Evolutionary conservation across 75 land plant genomes (phyloP).

Genomic region (Sequoia sempervirens): DNA sequence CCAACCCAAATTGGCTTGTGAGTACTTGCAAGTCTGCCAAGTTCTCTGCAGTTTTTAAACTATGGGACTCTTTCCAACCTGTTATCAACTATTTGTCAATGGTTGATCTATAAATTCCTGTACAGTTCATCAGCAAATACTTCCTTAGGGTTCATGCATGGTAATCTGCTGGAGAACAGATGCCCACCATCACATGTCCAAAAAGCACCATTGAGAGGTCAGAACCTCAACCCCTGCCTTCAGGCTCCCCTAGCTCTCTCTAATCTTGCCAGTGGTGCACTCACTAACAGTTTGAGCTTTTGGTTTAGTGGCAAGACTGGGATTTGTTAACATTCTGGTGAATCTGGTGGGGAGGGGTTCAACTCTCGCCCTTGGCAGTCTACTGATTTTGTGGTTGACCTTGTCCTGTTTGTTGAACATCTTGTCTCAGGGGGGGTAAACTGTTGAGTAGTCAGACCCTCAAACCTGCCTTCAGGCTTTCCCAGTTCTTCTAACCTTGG

Average conservation of each 20-base stretch:
- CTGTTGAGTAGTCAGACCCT: background rate
- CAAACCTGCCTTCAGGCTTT: background rate
- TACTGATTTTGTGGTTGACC: background rate
- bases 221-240: too few relatives aligned
- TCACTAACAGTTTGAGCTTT: too few relatives aligned
- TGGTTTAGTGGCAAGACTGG: too few relatives aligned
- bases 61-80: background rate
- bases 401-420: background rate
- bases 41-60: too few relatives aligned
- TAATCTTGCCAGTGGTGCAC: too few relatives aligned
- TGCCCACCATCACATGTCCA: background rate
- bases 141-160: background rate
- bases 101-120: background rate
- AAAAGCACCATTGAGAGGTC: background rate
- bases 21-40: too few relatives aligned
- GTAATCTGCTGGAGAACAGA: background rate
- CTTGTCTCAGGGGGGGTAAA: background rate
- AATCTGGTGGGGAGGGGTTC: background rate
- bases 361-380: background rate
- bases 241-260: too few relatives aligned
- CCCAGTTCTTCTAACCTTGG: too few relatives aligned
- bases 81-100: background rate
- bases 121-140: background rate
- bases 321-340: background rate
- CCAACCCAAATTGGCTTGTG: too few relatives aligned